Base-by-base conservation (phyloP, 2,329 filamentous ascomycete species). In the Akanthomyces uredinophilus region DNA sequence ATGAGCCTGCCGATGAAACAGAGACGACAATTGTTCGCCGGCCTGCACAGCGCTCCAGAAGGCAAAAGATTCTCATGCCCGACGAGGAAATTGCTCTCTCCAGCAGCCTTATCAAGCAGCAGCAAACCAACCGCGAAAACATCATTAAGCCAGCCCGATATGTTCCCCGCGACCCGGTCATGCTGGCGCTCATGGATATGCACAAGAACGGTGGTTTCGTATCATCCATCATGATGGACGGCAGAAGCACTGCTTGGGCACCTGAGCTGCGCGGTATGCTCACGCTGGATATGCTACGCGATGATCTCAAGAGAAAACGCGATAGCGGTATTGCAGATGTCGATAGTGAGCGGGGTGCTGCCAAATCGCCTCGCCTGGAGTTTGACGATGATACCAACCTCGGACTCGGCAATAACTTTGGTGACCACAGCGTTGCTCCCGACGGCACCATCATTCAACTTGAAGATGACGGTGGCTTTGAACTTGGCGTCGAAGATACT, bases 191-290 rank as follows among this genome's bases (percentile, higher is more conserved):
- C 24, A 89, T 96, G 80, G 91, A 93, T 68, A 89, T 97, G 83
- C 95, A 97, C 74, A 92, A 90, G 77, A 92, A 85, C 60, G 94
- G 95, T 60, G 91, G 87, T 44, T 98, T 99, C 69, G 91, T 97
- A 20, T 90, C 89, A 4, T 93, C 86, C 69, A 88, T 96, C 65
- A 87, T 97, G 77, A 88, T 90, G 58, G 91, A 93, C 65, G 90
- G 88, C 43, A 87, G 90, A 65, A 88, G 87, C 68, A 83, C 85
- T 66, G 86, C 85, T 47, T 97, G 92, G 93, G 94, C 94, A 4
- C 94, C 94, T 1, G 95, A 99, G 76, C 83, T 99, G 22, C 88
- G 91, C 64, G 92, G 90, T n/a, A 86, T 99, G 69, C 80, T 98
- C n/a, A 96, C 92, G 1, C 80, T 97, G 47, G 91, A 96, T 66